A percentile compares a stretch with the other conserved stretches of the same genome.
phyloP scores from a whole-genome alignment of 1,284 basidiomycete genomes.

The Ganoderma lucidum region DNA sequence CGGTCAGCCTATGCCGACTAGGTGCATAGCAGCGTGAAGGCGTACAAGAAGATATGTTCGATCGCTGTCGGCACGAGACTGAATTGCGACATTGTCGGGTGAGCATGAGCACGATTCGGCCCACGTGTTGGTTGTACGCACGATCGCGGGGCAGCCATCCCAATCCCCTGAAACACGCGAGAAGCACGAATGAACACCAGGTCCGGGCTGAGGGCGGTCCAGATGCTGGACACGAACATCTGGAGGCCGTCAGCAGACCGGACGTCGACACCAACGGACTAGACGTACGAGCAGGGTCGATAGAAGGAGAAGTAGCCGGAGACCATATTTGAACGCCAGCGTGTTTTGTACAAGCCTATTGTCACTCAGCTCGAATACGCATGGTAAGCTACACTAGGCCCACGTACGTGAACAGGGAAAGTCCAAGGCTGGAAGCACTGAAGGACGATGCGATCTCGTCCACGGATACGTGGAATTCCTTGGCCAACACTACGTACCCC shows the following conservation, averaged over 20 bases:
- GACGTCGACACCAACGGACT: not conserved
- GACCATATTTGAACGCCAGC: constrained; percentile 54
- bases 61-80: constrained; percentile 53
- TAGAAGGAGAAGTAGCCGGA: constrained; percentile 52
- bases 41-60: constrained; percentile 52
- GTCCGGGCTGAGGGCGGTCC: constrained; percentile 51
- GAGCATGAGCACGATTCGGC: not conserved
- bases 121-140: constrained; percentile 15
- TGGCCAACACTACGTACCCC: constrained; percentile 49
- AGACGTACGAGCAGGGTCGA: constrained; percentile 48
- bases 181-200: constrained; percentile 51
- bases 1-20: too few species aligned
- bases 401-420: constrained; percentile 46
- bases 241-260: constrained; percentile 19
- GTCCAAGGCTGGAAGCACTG: constrained; percentile 48
- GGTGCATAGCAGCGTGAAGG: not conserved
- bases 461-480: constrained; percentile 49
- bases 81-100: not conserved
- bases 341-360: constrained; percentile 49
- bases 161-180: constrained; percentile 53
- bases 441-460: constrained; percentile 51
- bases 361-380: not conserved
- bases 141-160: constrained; percentile 54
- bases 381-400: not conserved
- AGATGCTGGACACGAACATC: constrained; percentile 56